Evolutionary conservation across 2,329 filamentous ascomycete species (phyloP).

Genomic region (Pestalotiopsis fici): DNA sequence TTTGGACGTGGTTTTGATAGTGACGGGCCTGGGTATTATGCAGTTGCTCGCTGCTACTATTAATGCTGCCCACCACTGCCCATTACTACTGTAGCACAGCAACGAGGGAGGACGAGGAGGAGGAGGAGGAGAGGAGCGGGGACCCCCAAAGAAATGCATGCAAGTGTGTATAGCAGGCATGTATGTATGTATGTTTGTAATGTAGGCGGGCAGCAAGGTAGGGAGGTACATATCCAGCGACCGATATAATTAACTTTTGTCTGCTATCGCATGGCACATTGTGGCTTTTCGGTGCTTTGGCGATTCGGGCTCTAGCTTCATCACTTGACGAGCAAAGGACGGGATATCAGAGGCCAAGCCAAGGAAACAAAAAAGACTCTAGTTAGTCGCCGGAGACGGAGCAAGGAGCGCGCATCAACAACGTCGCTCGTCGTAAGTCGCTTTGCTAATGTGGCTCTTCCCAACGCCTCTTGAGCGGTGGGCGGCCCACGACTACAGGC

Average conservation of each 20-base stretch:
- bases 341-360: constrained; percentile 13
- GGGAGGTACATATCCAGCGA: constrained; percentile 22
- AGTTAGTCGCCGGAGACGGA: neutral
- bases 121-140: too few relatives aligned
- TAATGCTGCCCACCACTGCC: neutral
- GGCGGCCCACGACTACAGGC: neutral
- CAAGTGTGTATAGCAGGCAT: neutral
- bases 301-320: constrained; percentile 16
- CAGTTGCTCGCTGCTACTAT: constrained; percentile 26
- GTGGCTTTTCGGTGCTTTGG: constrained; percentile 12
- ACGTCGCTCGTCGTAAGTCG: too few relatives aligned
- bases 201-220: too few relatives aligned
- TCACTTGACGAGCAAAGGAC: constrained; percentile 26
- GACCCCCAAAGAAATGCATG: constrained; percentile 14
- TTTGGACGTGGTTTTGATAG: constrained; percentile 20
- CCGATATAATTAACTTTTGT: constrained; percentile 41
- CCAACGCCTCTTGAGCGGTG: neutral
- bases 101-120: constrained; percentile 20
- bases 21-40: constrained; percentile 28
- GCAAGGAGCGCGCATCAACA: neutral
- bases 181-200: neutral
- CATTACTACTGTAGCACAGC: neutral
- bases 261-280: constrained; percentile 14
- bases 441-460: neutral
- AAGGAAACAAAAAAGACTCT: neutral